phyloP scores from a whole-genome alignment of 176 grass and related monocot species.

The Tillandsia fasciculata region DNA sequence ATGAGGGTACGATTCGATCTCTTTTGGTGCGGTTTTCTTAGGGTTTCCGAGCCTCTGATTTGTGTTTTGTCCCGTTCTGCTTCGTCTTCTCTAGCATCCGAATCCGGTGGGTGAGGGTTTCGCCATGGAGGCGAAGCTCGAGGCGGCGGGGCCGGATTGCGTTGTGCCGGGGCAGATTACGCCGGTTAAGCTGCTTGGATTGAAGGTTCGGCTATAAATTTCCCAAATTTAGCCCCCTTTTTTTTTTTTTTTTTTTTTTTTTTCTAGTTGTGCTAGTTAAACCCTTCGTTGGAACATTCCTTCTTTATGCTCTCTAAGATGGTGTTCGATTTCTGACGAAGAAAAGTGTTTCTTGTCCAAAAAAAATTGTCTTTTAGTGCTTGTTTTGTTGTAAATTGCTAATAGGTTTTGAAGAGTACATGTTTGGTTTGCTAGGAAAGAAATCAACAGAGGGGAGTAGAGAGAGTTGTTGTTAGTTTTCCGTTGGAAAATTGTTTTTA shows the following conservation, averaged over 20 bases:
- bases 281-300: neutral
- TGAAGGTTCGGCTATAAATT: constrained; percentile 46
- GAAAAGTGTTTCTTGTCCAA: no score
- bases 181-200: constrained; percentile 72
- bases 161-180: constrained; percentile 76
- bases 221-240: neutral
- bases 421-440: no score
- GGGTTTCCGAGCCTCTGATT: constrained; percentile 11
- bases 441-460: no score
- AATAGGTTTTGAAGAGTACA: no score
- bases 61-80: constrained; percentile 10
- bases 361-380: no score
- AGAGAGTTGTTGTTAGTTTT: no score
- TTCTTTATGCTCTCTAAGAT: neutral
- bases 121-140: constrained; percentile 76
- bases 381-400: no score
- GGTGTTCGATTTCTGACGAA: neutral
- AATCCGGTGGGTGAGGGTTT: constrained; percentile 83
- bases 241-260: neutral
- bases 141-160: constrained; percentile 89
- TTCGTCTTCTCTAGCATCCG: constrained; percentile 48
- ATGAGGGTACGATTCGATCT: constrained; percentile 53
- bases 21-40: neutral
- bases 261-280: neutral
- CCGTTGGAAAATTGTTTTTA: no score